Percentiles rank a stretch among this genome's conserved stretches.
Evolutionary conservation across 345 rosid species (phyloP).

Genomic region (Salix brachista): DNA sequence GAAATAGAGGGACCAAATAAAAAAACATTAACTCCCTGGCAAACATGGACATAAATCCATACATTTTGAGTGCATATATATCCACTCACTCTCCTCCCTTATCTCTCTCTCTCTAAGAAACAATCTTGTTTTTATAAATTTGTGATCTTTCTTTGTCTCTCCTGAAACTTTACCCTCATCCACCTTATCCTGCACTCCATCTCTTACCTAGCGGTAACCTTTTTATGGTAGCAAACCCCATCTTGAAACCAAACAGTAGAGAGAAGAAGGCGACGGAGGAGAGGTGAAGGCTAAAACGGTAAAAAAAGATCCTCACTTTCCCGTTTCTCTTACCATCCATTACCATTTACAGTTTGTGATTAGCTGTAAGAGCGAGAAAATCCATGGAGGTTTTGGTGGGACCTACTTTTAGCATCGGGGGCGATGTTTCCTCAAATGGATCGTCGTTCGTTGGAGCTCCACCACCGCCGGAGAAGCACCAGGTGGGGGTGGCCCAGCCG

Average conservation of each 20-base stretch:
- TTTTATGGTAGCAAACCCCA: slow-evolving; percentile 33
- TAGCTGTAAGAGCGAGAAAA: not conserved
- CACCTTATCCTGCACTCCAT: not conserved
- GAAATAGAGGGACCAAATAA: not conserved
- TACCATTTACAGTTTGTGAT: not conserved
- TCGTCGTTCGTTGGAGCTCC: slow-evolving; percentile 17
- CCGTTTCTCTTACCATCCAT: not conserved
- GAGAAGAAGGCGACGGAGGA: slow-evolving; percentile 12
- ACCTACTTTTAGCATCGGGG: slow-evolving; percentile 33
- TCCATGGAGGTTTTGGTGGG: slow-evolving; percentile 61
- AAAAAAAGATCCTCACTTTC: not conserved
- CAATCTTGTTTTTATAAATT: no score
- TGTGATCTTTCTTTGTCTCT: not conserved
- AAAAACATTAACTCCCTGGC: not conserved
- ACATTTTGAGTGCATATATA: not conserved
- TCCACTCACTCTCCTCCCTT: not conserved
- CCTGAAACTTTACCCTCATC: slow-evolving; percentile 5
- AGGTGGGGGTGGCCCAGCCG: not conserved
- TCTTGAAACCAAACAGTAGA: slow-evolving; percentile 18
- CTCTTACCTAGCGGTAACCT: not conserved
- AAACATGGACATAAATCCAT: not conserved
- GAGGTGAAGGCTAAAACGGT: slow-evolving; percentile 18
- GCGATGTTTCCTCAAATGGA: slow-evolving; percentile 17
- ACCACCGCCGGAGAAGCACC: slow-evolving; percentile 21
- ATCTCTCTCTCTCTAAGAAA: not conserved